Percentiles rank a stretch among this genome's conserved stretches.
These are phyloP conservation scores for Aspergillaceae sp. DNA, from an alignment of 2,329 filamentous ascomycete genomes.

Conservation along the genomic window DNA sequence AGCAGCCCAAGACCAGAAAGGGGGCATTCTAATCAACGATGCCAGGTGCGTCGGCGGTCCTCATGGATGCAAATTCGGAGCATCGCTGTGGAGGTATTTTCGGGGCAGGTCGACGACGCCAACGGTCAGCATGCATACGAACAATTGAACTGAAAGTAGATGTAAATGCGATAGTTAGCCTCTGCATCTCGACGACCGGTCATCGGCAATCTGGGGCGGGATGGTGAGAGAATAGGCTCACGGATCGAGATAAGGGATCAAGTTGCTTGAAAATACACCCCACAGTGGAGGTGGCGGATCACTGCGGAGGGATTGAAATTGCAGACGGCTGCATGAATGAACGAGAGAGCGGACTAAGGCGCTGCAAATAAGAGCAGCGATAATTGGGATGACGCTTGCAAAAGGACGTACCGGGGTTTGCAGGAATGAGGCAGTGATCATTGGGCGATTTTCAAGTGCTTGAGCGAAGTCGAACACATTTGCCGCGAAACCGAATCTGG, in stretches of 20 bases:
- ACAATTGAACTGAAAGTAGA: too few species aligned
- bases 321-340: background rate
- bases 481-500: too few species aligned
- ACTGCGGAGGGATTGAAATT: background rate
- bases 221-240: background rate
- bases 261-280: background rate
- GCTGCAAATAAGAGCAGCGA: background rate
- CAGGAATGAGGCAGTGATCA: too few species aligned
- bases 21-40: conserved; percentile 13
- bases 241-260: background rate
- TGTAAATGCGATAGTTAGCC: background rate
- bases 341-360: too few species aligned
- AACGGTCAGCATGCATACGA: background rate
- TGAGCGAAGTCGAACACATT: too few species aligned
- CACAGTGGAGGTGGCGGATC: background rate
- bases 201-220: too few species aligned
- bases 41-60: background rate
- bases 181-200: background rate
- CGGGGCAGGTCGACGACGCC: background rate
- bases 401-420: too few species aligned
- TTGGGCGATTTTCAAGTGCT: too few species aligned
- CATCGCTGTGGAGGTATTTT: conserved; percentile 2
- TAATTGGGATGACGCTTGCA: background rate
- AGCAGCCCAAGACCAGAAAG: conserved; percentile 8
- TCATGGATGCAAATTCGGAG: background rate